Base-by-base conservation (phyloP, 1,284 basidiomycete genomes). In the Tetrapyrgos nigripes region DNA sequence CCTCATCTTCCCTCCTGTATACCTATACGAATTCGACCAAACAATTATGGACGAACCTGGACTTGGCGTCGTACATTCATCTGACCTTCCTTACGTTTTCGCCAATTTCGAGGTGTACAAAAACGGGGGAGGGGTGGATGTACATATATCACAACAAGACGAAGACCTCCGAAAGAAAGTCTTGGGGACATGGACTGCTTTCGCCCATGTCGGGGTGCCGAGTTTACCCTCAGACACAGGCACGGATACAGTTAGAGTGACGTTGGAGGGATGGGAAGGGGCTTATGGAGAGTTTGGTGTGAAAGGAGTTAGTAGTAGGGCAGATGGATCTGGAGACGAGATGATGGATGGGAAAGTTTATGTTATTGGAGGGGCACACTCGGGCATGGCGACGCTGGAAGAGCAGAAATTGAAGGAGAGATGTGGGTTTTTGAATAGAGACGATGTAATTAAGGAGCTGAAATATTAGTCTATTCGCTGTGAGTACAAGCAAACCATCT, bases 11-110 rank as follows among this genome's bases (percentile, higher is more conserved):
- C n/a, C n/a, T n/a, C 13, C 40, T 10, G 53, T 54, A 19, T 54
- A 46, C 28, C 47, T 46, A 9, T 54, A 31, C 27, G 43, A 46
- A 21, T 45, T 46, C n/a, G 47, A 54, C 43, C 53, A 54, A 13
- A 54, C 53, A 5, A 28, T 47, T 17, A 13, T 8, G 21, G 28
- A 13, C 17, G 21, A 19, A 19, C n/a, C 40, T 14, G 53, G 44
- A 19, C 26, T 45, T 5, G 53, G 53, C 17, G 53, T 54, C 5
- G 28, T 46, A 6, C 53, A 54, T 46, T 46, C 53, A 19, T 46
- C 53, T 9, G 53, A 54, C n/a, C 28, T 54, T 10, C 27, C 43
- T 2, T 54, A 54, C 24, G 44, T 47, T 9, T 54, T 54, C 31
- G 27, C 24, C 8, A 46, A 54, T 23, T n/a, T n/a, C 24, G 21